These are phyloP conservation scores for Chlamydomonas reinhardtii DNA, from an alignment of 163 green algal species.

Conservation along the genomic window DNA sequence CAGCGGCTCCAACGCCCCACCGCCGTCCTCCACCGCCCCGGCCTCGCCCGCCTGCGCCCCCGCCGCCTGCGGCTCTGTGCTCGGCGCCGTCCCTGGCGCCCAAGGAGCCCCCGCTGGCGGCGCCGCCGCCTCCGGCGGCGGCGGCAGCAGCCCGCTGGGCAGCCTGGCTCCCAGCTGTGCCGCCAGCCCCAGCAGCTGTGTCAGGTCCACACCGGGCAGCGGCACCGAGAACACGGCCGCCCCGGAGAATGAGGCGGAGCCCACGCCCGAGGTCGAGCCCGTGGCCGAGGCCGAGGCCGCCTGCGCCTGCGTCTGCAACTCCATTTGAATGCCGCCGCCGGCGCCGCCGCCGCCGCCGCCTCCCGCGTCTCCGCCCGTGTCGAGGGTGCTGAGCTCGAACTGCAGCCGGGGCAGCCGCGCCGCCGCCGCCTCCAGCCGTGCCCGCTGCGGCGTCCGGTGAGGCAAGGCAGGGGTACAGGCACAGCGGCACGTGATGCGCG, in stretches of 20 bases:
- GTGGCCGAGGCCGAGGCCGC: neutral
- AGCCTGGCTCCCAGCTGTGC: neutral
- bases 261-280: too few relatives aligned
- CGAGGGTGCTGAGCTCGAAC: conserved; percentile 46
- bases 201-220: conserved; percentile 6
- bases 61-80: neutral
- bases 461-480: too few relatives aligned
- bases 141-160: neutral
- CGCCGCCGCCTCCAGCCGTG: neutral
- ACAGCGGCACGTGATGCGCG: too few relatives aligned
- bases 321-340: neutral
- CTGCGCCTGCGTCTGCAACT: neutral
- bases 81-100: too few relatives aligned
- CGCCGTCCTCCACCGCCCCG: too few relatives aligned
- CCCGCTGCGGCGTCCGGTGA: too few relatives aligned
- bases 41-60: neutral
- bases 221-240: conserved; percentile 2
- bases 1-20: too few relatives aligned
- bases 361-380: conserved; percentile 13
- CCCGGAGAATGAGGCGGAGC: too few relatives aligned
- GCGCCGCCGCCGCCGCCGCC: neutral
- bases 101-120: too few relatives aligned
- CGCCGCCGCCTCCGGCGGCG: neutral
- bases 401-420: conserved; percentile 29
- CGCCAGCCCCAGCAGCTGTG: neutral